Base-by-base conservation (phyloP, 1,139 yeast species). In the Meyerozyma sp. region DNA sequence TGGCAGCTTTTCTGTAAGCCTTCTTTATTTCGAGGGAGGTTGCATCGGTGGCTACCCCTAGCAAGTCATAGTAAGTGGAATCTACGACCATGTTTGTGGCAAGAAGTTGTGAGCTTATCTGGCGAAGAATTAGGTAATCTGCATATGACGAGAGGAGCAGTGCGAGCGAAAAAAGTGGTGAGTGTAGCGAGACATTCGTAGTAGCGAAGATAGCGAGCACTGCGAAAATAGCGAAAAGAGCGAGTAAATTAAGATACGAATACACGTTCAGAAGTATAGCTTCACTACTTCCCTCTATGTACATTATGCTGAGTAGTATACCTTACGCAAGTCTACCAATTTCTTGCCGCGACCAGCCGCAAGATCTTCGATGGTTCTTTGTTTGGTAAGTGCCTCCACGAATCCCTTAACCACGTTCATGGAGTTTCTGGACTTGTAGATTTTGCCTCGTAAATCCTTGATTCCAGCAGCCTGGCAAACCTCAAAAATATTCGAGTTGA, bases 391-490 rank as follows among this genome's bases (percentile, higher is more conserved):
- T 2, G 97, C 97, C 62, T 89, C 95, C 46, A 91, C 75, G 44
- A 91, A 81, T 39, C 94, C 95, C 70, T 91, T 90, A 45, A 91
- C 88, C 42, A 91, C 95, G 65, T 91, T 90, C 94, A 93, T 88
- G 40, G 87, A 86, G 68, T 93, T 93, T 73, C 98, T 80, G 30
- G 96, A 87, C 59, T 91, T 84, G 71, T 86, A 88, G 42, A 93
- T 84, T 62, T 91, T 91, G 4, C 95, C 97, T 55, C 91, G 81
- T 55, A 93, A 73, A 68, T 93, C 99, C 63, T 85, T 87, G 40
- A 93, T 90, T 50, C 99, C 99, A 3, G 94, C 96, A 49, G 93
- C 84, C 61, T 86, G 89, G 65, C 98, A 93, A 48, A 94, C 82
- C 67, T 91, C 97, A 58, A 85, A 89, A 52, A 93, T 84, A 63